Evolutionary conservation across 2,329 filamentous ascomycete species (phyloP), one percentile per base, ranked within the genome.

Genomic region (Diaporthe sp.): DNA sequence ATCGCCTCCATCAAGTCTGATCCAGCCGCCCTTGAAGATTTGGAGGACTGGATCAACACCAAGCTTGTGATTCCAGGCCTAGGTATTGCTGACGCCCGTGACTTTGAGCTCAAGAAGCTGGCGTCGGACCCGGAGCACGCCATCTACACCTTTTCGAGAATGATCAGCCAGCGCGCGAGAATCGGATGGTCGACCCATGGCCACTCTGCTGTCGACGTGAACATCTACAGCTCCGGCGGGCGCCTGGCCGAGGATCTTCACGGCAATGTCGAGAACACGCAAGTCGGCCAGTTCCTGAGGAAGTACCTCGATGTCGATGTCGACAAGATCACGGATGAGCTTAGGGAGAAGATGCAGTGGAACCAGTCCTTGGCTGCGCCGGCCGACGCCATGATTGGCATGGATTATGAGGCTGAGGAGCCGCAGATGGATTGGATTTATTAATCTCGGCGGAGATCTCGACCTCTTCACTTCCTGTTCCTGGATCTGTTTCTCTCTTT

Each of bases 101-200:
- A 93, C 33, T 87, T 89, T 0, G 97, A 99, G 84, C 87, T 98
- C 50, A 84, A 91, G 33, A 82, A 84, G 7, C 86, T 98, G 42
- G 87, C 94, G 33, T 84, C 90, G 45, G 84, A 88, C 35, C 90
- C 92, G 0, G 86, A 86, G 1, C 83, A 84, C 4, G 88, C 92
- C 15, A 85, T 88, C 42, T 83, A 87, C 4, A 85, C 89, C 2
- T 94, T 98, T 81, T 92, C 95, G 0, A 92, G 95, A 80, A 96
- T 99, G 86, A 91, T 98, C 78, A 97, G 94, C 78, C 89, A 94
- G 6, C 91, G 97, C 75, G 94, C 96, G 1, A 95, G 97, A 81
- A 91, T 98, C 57, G 97, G 97, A 19, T 99, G 97, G 97, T 93
- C 91, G 77, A 98, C 96, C 0, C 96, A 98, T 82, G 97, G 97